These are phyloP conservation scores for Sesbania bispinosa DNA, from an alignment of 306 rosid genomes.

Conservation along the genomic window DNA sequence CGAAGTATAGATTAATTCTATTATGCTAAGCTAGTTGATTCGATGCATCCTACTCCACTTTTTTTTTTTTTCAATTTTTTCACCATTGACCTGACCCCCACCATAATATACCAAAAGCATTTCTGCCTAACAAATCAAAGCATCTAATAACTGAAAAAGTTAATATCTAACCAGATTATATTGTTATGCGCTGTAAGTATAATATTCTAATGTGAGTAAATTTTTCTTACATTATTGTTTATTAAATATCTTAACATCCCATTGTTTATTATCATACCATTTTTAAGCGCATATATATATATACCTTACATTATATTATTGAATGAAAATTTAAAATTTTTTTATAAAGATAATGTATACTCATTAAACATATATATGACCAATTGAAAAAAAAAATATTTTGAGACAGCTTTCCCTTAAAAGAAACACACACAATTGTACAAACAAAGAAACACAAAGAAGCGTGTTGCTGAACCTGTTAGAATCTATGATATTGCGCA, in stretches of 20 bases:
- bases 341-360: too few relatives aligned
- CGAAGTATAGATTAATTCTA: slow-evolving; percentile 12
- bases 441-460: too few relatives aligned
- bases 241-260: not conserved
- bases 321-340: too few relatives aligned
- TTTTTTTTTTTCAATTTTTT: not conserved
- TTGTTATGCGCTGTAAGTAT: not conserved
- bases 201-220: not conserved
- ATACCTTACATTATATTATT: too few relatives aligned
- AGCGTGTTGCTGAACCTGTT: not conserved
- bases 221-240: not conserved
- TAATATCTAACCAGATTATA: not conserved
- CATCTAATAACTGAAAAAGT: slow-evolving; percentile 7
- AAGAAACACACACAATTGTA: too few relatives aligned
- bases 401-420: too few relatives aligned
- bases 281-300: too few relatives aligned
- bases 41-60: slow-evolving; percentile 23
- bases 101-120: slow-evolving; percentile 29
- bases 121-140: slow-evolving; percentile 28
- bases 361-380: too few relatives aligned
- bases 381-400: too few relatives aligned
- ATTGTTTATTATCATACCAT: not conserved
- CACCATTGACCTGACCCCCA: slow-evolving; percentile 20
- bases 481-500: not conserved
- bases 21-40: slow-evolving; percentile 10